Conservation (phyloP, 2,329 filamentous ascomycete genomes). For the Colletotrichum sp. region DNA sequence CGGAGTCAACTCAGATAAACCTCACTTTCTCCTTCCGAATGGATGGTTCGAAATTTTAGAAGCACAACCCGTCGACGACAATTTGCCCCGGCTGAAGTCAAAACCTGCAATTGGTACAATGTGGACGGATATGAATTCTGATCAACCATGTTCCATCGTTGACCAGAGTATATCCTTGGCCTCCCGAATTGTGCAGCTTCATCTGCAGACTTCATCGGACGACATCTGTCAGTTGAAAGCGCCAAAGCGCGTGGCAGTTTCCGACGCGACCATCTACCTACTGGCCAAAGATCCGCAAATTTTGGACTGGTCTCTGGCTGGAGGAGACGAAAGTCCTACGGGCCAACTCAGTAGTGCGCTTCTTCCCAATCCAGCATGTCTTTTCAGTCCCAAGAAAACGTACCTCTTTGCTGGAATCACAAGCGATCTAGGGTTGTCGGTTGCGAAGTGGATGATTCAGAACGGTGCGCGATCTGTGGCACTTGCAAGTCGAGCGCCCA, state of each 20-base stretch:
- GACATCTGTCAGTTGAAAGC: background rate
- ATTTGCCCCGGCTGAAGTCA: background rate
- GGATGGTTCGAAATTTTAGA: background rate
- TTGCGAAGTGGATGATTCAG: constrained; percentile 38
- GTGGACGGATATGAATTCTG: background rate
- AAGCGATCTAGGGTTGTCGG: constrained; percentile 35
- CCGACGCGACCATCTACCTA: background rate
- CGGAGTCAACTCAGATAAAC: background rate
- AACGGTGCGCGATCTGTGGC: constrained; percentile 37
- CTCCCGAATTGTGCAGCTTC: background rate
- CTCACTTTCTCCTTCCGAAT: background rate
- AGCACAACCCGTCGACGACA: background rate
- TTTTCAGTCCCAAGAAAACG: constrained; percentile 28
- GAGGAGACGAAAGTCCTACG: background rate
- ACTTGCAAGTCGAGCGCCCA: constrained; percentile 39
- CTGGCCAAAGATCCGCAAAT: background rate
- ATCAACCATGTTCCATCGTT: background rate
- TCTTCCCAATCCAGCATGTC: background rate
- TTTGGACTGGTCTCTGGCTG: background rate
- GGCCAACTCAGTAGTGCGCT: background rate
- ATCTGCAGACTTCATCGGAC: background rate
- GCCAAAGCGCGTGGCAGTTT: background rate
- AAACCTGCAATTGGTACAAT: background rate
- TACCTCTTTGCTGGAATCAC: constrained; percentile 36
- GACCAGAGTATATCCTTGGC: background rate